These are phyloP conservation scores for Cryptococcus hybrid DNA, from an alignment of 1,284 basidiomycete species.

Conservation along the genomic window DNA sequence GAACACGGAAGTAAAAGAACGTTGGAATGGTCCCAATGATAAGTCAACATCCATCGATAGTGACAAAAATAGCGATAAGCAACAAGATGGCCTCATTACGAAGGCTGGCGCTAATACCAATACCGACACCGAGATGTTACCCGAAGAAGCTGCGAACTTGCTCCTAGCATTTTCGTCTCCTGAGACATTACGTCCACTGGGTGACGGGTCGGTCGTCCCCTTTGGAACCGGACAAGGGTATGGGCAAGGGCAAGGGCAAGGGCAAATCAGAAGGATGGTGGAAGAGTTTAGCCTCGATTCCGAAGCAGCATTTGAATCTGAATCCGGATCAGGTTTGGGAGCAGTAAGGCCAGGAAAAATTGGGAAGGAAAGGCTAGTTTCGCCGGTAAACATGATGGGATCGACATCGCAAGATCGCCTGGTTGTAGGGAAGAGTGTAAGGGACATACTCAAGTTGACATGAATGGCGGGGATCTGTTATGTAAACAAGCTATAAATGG, in stretches of 20 bases:
- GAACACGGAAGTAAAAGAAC: no score
- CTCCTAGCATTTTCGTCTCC: constrained; percentile 44
- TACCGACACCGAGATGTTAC: constrained; percentile 18
- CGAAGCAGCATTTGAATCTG: background rate
- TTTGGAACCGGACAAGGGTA: background rate
- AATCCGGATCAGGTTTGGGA: background rate
- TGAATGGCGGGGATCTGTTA: background rate
- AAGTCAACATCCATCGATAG: background rate
- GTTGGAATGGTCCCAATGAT: background rate
- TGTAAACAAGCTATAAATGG: no score
- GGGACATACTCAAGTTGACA: constrained; percentile 42
- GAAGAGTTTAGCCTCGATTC: constrained; percentile 42
- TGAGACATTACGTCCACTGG: constrained; percentile 34
- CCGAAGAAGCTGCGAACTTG: constrained; percentile 45
- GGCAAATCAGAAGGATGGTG: constrained; percentile 15
- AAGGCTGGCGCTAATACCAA: no score
- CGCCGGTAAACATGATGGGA: constrained; percentile 1
- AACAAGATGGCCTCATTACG: no score
- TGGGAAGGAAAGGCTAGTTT: background rate
- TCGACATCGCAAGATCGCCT: background rate
- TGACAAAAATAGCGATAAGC: background rate
- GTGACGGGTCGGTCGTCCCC: constrained; percentile 8
- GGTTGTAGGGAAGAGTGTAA: constrained; percentile 40
- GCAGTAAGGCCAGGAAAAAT: background rate
- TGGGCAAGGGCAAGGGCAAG: constrained; percentile 8